Evolutionary conservation across 2,329 filamentous ascomycete species (phyloP).

Genomic region (Scedosporium boydii): DNA sequence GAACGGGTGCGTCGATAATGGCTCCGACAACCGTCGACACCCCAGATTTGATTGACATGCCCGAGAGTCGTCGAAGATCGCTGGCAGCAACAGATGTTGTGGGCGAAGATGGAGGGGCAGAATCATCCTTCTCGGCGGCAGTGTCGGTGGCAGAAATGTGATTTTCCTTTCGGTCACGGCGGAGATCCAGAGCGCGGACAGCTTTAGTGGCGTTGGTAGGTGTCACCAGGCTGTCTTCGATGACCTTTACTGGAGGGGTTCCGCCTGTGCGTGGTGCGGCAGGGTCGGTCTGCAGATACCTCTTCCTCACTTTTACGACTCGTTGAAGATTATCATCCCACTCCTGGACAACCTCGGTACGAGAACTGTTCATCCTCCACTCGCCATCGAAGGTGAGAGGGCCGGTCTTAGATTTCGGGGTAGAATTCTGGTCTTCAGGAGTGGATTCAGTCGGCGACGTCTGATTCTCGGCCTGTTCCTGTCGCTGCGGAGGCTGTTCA

Average conservation of each 20-base stretch:
- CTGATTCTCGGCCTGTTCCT: conserved; percentile 25
- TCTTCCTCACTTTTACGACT: conserved; percentile 44
- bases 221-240: conserved; percentile 37
- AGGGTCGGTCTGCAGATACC: conserved; percentile 17
- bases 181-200: conserved; percentile 35
- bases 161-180: conserved; percentile 17
- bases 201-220: conserved; percentile 44
- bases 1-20: conserved; percentile 38
- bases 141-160: neutral
- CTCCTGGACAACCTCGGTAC: conserved; percentile 38
- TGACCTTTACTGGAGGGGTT: conserved; percentile 24
- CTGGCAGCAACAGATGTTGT: conserved; percentile 27
- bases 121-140: neutral
- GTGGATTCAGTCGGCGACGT: conserved; percentile 30
- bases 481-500: conserved; percentile 11
- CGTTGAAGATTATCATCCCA: conserved; percentile 45
- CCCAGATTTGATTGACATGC: conserved; percentile 43
- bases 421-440: conserved; percentile 27
- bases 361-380: conserved; percentile 35
- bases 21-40: conserved; percentile 50
- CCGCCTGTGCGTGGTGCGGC: conserved; percentile 16
- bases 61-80: conserved; percentile 41
- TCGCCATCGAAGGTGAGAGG: conserved; percentile 50
- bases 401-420: conserved; percentile 34
- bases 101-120: conserved; percentile 10